Evolutionary conservation across 1,284 basidiomycete species (phyloP), one percentile per base, ranked within the genome.

Genomic region (Hypsizygus ulmarius): DNA sequence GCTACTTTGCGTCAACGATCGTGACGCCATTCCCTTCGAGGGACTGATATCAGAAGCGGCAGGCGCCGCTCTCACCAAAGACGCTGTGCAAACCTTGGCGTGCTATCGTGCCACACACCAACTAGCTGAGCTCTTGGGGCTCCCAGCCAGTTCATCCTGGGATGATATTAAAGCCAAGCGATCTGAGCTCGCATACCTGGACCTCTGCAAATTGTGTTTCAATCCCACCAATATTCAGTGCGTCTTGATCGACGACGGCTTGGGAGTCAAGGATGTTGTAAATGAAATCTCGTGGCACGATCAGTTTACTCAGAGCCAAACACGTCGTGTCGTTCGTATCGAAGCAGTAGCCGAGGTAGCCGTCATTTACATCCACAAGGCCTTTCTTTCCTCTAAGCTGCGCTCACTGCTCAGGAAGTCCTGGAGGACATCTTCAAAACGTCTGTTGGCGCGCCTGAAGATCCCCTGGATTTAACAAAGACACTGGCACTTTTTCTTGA

Each of bases 221-320:
- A 61, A 67, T 21, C 67, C 70, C 2, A 72, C 79, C 2, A 71
- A 70, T 16, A 85, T 84, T 40, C 77, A 85, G 52, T 78, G 78
- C 49, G 71, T 90, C 45, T 65, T 90, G 29, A 69, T 89, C 40
- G 87, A 89, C 59, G 87, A 90, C 56, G 85, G 84, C 0, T 64
- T 90, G 3, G 74, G 75, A 8, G 64, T 69, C 1, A 58, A 65
- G 16, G 72, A 74, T n/a, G 64, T 77, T 41, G 70, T 78, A 6
- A 76, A 82, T 59, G 64, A 66, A 6, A 75, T 74, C 55, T 55
- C 59, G 40, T 86, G 82, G 82, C 84, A 88, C 55, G 76, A 85
- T 54, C 70, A 66, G 43, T 79, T 81, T 46, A 79, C 79, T 6
- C 53, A 55, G 39, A 72, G 71, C 45, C 69, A 71, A 1, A 77